Conservation (phyloP, 768 basidiomycete species). For the Leccinum truebloodii region DNA sequence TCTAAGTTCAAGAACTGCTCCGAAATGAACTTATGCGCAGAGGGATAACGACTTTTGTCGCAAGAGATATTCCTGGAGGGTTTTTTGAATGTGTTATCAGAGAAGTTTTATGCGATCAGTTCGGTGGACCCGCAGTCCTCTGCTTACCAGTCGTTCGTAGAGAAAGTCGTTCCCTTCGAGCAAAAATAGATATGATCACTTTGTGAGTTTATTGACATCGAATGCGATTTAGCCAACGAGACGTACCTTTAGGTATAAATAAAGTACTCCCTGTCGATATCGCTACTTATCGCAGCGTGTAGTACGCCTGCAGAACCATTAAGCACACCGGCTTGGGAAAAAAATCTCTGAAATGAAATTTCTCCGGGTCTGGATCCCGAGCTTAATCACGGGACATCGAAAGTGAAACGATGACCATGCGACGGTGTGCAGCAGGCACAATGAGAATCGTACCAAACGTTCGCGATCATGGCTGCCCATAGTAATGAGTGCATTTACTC, state of each 20-base stretch:
- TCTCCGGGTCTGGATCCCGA: slow-evolving; percentile 10
- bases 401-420: neutral
- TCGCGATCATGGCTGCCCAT: slow-evolving; percentile 10
- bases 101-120: neutral
- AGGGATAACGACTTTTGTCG: slow-evolving; percentile 13
- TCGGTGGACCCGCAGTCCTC: neutral
- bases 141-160: slow-evolving; percentile 10
- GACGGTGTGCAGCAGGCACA: too few relatives aligned
- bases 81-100: neutral
- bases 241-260: too few relatives aligned
- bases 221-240: too few relatives aligned
- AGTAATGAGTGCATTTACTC: neutral
- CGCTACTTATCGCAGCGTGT: too few relatives aligned
- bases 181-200: too few relatives aligned
- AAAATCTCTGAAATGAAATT: slow-evolving; percentile 8
- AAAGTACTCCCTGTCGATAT: too few relatives aligned
- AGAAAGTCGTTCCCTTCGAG: neutral
- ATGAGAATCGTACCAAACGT: slow-evolving; percentile 9
- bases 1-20: slow-evolving; percentile 15
- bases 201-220: too few relatives aligned
- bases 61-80: slow-evolving; percentile 6
- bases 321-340: too few relatives aligned
- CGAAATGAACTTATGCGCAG: slow-evolving; percentile 12
- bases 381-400: slow-evolving; percentile 14
- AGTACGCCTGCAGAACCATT: too few relatives aligned